Conservation (phyloP, 192 early-diverging fungal genomes). For the Phycomyces blakesleeanus region DNA sequence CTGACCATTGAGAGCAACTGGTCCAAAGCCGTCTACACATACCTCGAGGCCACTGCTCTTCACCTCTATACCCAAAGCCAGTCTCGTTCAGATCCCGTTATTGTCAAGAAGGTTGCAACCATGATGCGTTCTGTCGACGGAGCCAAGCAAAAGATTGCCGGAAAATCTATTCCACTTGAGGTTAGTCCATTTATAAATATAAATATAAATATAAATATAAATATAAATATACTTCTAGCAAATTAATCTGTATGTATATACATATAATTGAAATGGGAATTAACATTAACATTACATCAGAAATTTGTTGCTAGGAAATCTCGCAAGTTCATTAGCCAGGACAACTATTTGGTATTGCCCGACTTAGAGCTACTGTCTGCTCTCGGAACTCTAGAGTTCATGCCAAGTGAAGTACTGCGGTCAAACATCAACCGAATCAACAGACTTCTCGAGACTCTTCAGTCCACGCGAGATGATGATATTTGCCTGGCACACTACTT, state of each 20-base stretch:
- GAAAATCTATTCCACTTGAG: constrained; percentile 35
- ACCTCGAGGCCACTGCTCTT: constrained; percentile 62
- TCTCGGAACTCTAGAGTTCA: constrained; percentile 68
- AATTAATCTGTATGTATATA: no score
- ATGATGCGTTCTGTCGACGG: constrained; percentile 68
- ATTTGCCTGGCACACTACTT: constrained; percentile 69
- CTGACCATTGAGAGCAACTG: constrained; percentile 79
- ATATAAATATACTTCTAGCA: not conserved
- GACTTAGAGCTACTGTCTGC: constrained; percentile 74
- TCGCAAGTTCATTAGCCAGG: constrained; percentile 65
- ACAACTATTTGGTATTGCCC: constrained; percentile 62
- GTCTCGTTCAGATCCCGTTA: constrained; percentile 30
- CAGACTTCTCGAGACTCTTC: not conserved
- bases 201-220: not conserved
- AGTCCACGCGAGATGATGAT: constrained; percentile 66
- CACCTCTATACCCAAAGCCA: constrained; percentile 31
- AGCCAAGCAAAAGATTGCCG: constrained; percentile 44
- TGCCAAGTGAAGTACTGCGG: constrained; percentile 41
- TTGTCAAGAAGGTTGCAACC: constrained; percentile 44
- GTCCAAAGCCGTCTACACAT: constrained; percentile 81
- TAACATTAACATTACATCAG: constrained; percentile 10
- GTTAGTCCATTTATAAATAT: constrained; percentile 38
- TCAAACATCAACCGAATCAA: constrained; percentile 12
- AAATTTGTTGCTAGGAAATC: constrained; percentile 90
- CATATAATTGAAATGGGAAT: no score